phyloP scores from a whole-genome alignment of 2,329 filamentous ascomycete species.

The Exophiala sp. region DNA sequence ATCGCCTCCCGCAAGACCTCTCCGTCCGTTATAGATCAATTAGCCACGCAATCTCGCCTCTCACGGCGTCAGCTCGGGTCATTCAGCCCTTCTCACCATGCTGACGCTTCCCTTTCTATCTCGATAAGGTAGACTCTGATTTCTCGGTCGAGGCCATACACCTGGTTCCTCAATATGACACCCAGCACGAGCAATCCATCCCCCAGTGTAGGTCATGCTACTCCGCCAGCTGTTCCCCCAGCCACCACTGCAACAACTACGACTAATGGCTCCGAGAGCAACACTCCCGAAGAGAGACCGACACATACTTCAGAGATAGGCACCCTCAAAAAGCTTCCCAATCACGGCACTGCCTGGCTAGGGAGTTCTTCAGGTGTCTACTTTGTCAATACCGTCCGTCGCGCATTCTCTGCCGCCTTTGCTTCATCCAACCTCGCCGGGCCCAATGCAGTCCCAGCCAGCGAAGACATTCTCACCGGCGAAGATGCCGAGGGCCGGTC shows the following conservation, averaged over 20 bases:
- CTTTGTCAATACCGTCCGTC: conserved; percentile 53
- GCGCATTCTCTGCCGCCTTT: conserved; percentile 45
- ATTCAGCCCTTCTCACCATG: too few relatives aligned
- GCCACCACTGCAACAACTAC: conserved; percentile 17
- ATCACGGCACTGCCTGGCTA: conserved; percentile 50
- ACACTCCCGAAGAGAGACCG: conserved; percentile 25
- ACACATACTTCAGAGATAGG: conserved; percentile 40
- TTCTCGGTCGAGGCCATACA: too few relatives aligned
- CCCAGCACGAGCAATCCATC: conserved; percentile 21
- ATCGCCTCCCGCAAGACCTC: too few relatives aligned
- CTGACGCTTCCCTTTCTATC: too few relatives aligned
- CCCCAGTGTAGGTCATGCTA: conserved; percentile 22
- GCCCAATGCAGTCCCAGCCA: conserved; percentile 26
- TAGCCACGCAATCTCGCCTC: too few relatives aligned
- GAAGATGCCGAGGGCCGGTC: conserved; percentile 28
- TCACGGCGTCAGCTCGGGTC: too few relatives aligned
- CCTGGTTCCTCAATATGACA: conserved; percentile 8
- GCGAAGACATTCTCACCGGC: conserved; percentile 30
- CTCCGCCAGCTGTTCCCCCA: conserved; percentile 19
- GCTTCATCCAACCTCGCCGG: conserved; percentile 24
- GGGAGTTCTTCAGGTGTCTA: conserved; percentile 53
- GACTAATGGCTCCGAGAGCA: conserved; percentile 24
- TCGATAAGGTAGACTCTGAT: too few relatives aligned
- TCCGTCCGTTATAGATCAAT: too few relatives aligned
- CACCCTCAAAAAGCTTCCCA: conserved; percentile 41